Base-by-base conservation (phyloP, 176 grass and related monocot species). In the Phoenix roebelenii region DNA sequence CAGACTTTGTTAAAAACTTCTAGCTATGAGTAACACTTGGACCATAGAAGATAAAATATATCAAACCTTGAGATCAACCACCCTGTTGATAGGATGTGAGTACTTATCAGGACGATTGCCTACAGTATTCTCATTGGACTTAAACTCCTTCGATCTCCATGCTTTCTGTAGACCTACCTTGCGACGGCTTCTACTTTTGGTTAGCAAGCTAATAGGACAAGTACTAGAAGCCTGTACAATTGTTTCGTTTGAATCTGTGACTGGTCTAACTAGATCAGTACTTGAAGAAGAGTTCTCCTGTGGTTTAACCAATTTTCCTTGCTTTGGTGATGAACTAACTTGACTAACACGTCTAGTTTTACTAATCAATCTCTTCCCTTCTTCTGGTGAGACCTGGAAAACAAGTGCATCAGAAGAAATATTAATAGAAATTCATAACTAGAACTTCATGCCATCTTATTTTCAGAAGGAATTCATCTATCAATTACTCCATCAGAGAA, bases 121-220 rank as follows among this genome's bases (percentile, higher is more conserved):
- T 2, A 61, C 69, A 71, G 26, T 58, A 29, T 72, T 77, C 72
- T 88, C 87, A 58, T 39, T 29, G 53, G 61, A 70, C 66, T 76
- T 81, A 67, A 77, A 82, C 30, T 87, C 83, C 76, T 75, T 72
- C 68, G 64, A 64, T 69, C 66, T 66, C 64, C 79, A 65, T 29
- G 83, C 75, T 76, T 90, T 90, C 26, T 72, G 53, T 74, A 98
- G 86, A 61, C 81, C 70, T 60, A 82, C 32, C 62, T 98, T 98
- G 44, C 71, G 84, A n/a, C 73, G 73, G 51, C 72, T 88, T 82
- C 32, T 92, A 57, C 63, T 77, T 66, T 83, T 92, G 5, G 70
- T 80, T 48, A 66, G 50, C 58, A 80, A 83, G 50, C 82, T 76
- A 77, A 18, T 58, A 60, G 74, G 84, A 15, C 52, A 63, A 67